Base-by-base conservation (phyloP, 2,329 filamentous ascomycete species). In the Aureobasidium subglaciale region DNA sequence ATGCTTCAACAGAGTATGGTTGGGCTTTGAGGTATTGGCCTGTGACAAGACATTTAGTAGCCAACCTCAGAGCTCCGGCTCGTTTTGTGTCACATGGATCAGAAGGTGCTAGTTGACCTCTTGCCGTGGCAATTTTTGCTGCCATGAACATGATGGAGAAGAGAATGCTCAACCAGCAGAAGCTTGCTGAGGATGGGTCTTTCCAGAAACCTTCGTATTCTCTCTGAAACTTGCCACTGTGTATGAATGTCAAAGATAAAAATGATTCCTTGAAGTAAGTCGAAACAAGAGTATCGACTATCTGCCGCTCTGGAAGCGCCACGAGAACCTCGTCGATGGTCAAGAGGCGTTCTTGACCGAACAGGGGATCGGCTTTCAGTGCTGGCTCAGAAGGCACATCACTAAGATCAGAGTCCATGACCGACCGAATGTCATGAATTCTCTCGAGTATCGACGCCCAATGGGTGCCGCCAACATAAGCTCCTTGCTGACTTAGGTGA, bases 391-490 rank as follows among this genome's bases (percentile, higher is more conserved):
- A 3, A 10, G 22, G 7, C 16, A 13, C n/a, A 16, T 46, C 20
- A 5, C 30, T n/a, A 10, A 30, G 7, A 20, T 49, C 54, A 2
- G 50, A 45, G 9, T 46, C 43, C 24, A 56, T 38, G 10, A 41
- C 24, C 2, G 42, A 35, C n/a, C 54, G 30, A 20, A 56, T 56
- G 4, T 56, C 54, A 25, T 49, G 30, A 11, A 53, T 42, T 13
- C 46, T 57, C 30, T 57, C 55, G 4, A 57, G 18, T 20, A 57
- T 49, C 6, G 55, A 43, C 8, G 55, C 40, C 55, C 55, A 57
- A 13, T 57, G 55, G 1, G 46, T 53, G 9, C 20, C 46, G 13
- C 48, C 55, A 29, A 57, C 35, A 16, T 57, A 57, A 24, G 46
- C 18, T 18, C 55, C 55, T 13, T 52, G 45, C 20, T 30, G 30